A percentile compares a stretch with the other conserved stretches of the same genome.
Conservation (phyloP, 495 filamentous ascomycete genomes). For the Hypoxylon rickii region DNA sequence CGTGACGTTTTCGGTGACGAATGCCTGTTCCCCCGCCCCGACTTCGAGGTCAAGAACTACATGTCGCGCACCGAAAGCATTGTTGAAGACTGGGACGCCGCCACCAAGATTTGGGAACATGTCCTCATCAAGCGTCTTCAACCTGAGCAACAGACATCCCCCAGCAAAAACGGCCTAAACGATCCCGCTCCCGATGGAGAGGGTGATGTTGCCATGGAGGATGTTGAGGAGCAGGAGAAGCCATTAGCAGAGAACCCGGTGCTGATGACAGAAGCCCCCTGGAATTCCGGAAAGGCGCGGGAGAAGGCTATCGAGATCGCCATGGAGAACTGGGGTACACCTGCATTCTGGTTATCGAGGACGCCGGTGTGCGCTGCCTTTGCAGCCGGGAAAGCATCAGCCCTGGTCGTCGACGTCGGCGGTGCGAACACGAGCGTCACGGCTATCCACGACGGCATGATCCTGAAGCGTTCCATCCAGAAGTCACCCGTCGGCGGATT, state of each 20-base stretch:
- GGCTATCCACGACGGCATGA: slow-evolving; percentile 90
- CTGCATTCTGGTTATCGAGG: slow-evolving; percentile 85
- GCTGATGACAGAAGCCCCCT: slow-evolving; percentile 91
- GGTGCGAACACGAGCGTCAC: slow-evolving; percentile 90
- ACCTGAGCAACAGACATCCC: slow-evolving; percentile 67
- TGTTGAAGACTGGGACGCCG: slow-evolving; percentile 96
- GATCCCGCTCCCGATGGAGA: slow-evolving; percentile 63
- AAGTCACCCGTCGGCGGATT: slow-evolving; percentile 83
- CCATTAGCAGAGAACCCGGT: slow-evolving; percentile 86
- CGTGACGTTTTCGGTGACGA: slow-evolving; percentile 85
- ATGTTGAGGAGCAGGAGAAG: slow-evolving; percentile 70
- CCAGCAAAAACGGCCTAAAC: slow-evolving; percentile 76
- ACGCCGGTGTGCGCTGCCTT: slow-evolving; percentile 68
- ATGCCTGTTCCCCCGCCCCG: slow-evolving; percentile 71
- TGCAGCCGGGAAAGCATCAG: slow-evolving; percentile 87
- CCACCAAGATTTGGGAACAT: slow-evolving; percentile 82
- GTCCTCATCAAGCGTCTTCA: slow-evolving; percentile 74
- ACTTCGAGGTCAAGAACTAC: slow-evolving; percentile 84
- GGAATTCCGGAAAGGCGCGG: slow-evolving; percentile 84
- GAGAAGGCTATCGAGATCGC: slow-evolving; percentile 92
- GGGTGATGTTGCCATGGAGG: slow-evolving; percentile 63
- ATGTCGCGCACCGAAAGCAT: slow-evolving; percentile 81
- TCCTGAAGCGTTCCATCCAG: slow-evolving; percentile 85
- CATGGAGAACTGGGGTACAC: slow-evolving; percentile 93
- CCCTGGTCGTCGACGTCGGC: slow-evolving; percentile 89